A percentile compares a stretch with the other conserved stretches of the same genome.
Evolutionary conservation across 352 stramenopile genomes (phyloP).

Genomic region (Peronosclerospora sorghi): DNA sequence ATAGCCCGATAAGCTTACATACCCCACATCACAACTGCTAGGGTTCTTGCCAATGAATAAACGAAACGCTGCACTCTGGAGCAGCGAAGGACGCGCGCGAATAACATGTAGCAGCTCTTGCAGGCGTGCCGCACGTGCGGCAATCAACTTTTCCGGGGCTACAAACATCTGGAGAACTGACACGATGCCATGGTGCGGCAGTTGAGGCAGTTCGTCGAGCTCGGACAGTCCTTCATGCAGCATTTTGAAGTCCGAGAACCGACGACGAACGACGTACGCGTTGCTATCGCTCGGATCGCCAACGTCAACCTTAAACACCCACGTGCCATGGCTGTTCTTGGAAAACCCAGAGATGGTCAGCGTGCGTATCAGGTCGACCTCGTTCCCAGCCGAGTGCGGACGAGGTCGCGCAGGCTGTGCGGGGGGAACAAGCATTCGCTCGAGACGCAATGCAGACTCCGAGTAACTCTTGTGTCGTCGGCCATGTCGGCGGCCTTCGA

Average conservation of each 20-base stretch:
- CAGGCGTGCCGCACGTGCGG: conserved; percentile 35
- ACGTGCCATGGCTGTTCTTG: conserved; percentile 55
- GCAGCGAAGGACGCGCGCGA: conserved; percentile 39
- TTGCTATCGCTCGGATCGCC: conserved; percentile 34
- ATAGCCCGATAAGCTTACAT: conserved; percentile 63
- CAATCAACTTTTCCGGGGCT: conserved; percentile 43
- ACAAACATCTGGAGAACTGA: conserved; percentile 64
- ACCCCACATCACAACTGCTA: conserved; percentile 47
- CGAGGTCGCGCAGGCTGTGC: conserved; percentile 19
- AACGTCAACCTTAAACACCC: conserved; percentile 71
- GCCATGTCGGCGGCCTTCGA: conserved; percentile 8
- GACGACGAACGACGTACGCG: conserved; percentile 55
- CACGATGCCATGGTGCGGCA: conserved; percentile 51
- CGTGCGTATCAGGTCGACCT: conserved; percentile 28
- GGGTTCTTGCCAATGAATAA: conserved; percentile 66
- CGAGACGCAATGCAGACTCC: conserved; percentile 37
- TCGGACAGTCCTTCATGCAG: conserved; percentile 45
- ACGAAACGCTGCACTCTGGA: conserved; percentile 28
- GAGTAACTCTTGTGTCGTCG: conserved; percentile 58
- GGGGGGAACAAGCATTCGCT: conserved; percentile 23
- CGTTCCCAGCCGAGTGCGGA: conserved; percentile 43
- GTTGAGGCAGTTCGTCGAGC: conserved; percentile 25
- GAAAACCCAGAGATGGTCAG: conserved; percentile 55
- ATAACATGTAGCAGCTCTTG: conserved; percentile 52
- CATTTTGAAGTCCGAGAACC: conserved; percentile 66